These are phyloP conservation scores for Magnusiomyces tetraspermus DNA, from an alignment of 1,139 yeast species.

Conservation along the genomic window DNA sequence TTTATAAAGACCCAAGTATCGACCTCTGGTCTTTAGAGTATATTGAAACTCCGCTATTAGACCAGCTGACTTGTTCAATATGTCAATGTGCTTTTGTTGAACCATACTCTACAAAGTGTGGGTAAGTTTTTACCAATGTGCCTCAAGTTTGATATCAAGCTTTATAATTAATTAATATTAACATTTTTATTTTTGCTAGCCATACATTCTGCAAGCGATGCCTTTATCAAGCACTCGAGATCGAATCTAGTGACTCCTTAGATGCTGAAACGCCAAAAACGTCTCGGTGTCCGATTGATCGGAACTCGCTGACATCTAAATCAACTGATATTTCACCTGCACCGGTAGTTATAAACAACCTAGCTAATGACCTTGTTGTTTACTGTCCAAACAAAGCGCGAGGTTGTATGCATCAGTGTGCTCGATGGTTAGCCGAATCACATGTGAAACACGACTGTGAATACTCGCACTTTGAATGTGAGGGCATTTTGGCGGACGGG, in stretches of 20 bases:
- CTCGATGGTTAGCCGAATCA: conserved; percentile 50
- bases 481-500: conserved; percentile 15
- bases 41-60: conserved; percentile 29
- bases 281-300: conserved; percentile 51
- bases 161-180: conserved; percentile 22
- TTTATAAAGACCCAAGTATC: neutral
- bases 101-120: conserved; percentile 31
- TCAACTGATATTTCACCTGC: conserved; percentile 47
- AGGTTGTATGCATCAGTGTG: conserved; percentile 53
- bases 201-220: conserved; percentile 31
- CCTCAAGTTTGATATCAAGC: conserved; percentile 55
- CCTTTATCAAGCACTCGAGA: conserved; percentile 23
- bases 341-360: conserved; percentile 50
- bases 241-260: conserved; percentile 20
- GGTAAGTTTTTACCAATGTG: conserved; percentile 31
- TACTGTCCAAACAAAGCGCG: conserved; percentile 43
- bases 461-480: conserved; percentile 42
- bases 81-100: conserved; percentile 29
- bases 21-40: conserved; percentile 27
- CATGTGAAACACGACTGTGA: conserved; percentile 46
- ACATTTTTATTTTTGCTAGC: neutral
- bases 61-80: conserved; percentile 37
- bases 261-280: conserved; percentile 15
- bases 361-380: conserved; percentile 53
- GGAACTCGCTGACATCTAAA: conserved; percentile 37